A percentile compares a stretch with the other conserved stretches of the same genome.
phyloP scores from a whole-genome alignment of 805 yeast species.

The Grigorovia transvaalensis region DNA sequence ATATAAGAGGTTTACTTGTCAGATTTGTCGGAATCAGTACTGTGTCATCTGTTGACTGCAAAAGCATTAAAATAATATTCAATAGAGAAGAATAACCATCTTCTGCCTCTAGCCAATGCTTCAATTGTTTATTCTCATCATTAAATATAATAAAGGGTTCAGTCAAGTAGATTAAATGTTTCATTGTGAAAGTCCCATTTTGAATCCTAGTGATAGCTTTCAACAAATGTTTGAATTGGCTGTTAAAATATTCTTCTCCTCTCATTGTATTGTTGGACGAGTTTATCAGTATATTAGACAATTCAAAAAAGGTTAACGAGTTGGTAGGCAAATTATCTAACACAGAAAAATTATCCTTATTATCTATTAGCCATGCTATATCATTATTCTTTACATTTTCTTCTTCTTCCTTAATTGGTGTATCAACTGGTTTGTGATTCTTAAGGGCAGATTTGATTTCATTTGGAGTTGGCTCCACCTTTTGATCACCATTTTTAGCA shows the following conservation, averaged over 20 bases:
- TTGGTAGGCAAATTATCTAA: background rate
- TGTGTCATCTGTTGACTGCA: conserved; percentile 20
- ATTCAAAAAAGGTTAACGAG: conserved; percentile 1
- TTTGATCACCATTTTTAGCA: background rate
- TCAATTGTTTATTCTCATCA: conserved; percentile 4
- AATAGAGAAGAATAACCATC: conserved; percentile 17
- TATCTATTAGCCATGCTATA: background rate
- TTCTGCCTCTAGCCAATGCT: conserved; percentile 16
- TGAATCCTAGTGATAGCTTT: conserved; percentile 17
- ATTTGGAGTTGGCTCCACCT: background rate
- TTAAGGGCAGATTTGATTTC: background rate
- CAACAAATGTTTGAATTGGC: conserved; percentile 11
- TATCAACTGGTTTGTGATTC: background rate
- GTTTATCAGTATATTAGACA: background rate
- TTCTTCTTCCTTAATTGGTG: background rate
- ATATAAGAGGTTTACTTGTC: conserved; percentile 18
- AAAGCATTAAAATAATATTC: conserved; percentile 11
- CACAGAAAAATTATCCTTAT: background rate
- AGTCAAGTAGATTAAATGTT: conserved; percentile 18
- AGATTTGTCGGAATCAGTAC: conserved; percentile 19
- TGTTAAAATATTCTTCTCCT: background rate
- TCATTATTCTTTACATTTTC: background rate
- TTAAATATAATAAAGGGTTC: conserved; percentile 11
- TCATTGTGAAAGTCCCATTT: conserved; percentile 22
- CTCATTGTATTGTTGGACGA: background rate